Base-by-base conservation (phyloP, 257 asterid species). In the Paraleonurus japonicus region DNA sequence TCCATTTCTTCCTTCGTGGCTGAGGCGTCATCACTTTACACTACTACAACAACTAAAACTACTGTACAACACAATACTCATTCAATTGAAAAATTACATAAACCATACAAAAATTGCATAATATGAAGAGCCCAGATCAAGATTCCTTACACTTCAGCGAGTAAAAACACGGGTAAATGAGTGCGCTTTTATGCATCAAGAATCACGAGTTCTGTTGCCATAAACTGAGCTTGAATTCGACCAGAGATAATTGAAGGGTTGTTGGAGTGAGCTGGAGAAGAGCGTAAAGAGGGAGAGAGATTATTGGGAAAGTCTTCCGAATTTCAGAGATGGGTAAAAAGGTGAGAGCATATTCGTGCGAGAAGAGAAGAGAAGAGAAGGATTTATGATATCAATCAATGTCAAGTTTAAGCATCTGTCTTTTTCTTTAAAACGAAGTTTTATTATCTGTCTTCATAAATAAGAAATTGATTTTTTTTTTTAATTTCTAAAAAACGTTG, bases 1-100 rank as follows among this genome's bases (percentile, higher is more conserved):
- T 88, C 99, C 99, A 95, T 75, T 95, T 95, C 87, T 95, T 95
- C 67, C 98, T 88, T 77, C 95, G 86, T n/a, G 92, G 95, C 84
- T 85, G 98, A 70, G 95, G 85, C 84, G 83, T 83, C 98, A 92
- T 94, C 82, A 76, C 73, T 77, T 54, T 24, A 53, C 19, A 73
- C 60, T 53, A 63, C 78, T 74, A 58, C 4, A 63, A 41, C 55
- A 39, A 63, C 71, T 78, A 45, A 51, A 77, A 71, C 76, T 26
- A 73, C 55, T 24, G 53, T 48, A 39, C 57, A 72, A 19, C 60
- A 19, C 68, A 75, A 71, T 54, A 72, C 26, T 53, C 77, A 71
- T 59, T 53, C 73, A 73, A 79, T 71, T 27, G 19, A 50, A 54
- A 33, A 59, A 48, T 32, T 61, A 48, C 51, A 48, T 15, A 33